These are phyloP conservation scores for Chrysoporthe deuterocubensis DNA, from an alignment of 2,329 filamentous ascomycete species.

Conservation along the genomic window DNA sequence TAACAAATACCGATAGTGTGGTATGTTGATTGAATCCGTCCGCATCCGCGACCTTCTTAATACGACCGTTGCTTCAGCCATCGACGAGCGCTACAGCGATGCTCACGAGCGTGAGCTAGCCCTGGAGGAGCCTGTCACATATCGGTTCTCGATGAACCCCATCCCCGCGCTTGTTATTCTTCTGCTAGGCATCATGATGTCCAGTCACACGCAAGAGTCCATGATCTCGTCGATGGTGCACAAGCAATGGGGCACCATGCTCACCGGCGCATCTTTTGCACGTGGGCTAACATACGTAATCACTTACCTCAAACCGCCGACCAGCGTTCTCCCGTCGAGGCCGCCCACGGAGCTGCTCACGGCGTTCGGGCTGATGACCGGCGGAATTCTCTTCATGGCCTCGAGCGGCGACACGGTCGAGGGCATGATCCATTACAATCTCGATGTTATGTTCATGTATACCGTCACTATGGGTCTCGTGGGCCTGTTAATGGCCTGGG, in stretches of 20 bases:
- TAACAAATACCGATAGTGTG: constrained; percentile 53
- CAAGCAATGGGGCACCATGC: constrained; percentile 87
- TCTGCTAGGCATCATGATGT: constrained; percentile 92
- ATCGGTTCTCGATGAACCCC: constrained; percentile 81
- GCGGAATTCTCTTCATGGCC: constrained; percentile 90
- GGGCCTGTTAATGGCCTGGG: constrained; percentile 83
- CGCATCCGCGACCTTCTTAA: constrained; percentile 70
- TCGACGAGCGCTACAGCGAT: constrained; percentile 38
- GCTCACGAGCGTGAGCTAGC: constrained; percentile 50
- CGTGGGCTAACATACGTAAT: constrained; percentile 80
- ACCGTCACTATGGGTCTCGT: constrained; percentile 85
- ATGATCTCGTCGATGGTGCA: constrained; percentile 92
- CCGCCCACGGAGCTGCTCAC: constrained; percentile 90
- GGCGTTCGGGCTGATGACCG: constrained; percentile 83
- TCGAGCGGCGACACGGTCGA: constrained; percentile 76
- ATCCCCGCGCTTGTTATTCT: constrained; percentile 86
- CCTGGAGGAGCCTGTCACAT: constrained; percentile 66
- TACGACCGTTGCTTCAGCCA: constrained; percentile 48
- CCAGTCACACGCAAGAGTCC: constrained; percentile 81
- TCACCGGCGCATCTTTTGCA: constrained; percentile 79
- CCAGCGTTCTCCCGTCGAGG: constrained; percentile 77
- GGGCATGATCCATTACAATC: constrained; percentile 74
- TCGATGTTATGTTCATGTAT: constrained; percentile 94
- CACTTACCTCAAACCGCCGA: constrained; percentile 79
- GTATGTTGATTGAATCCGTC: constrained; percentile 83